Evolutionary conservation across 2,329 filamentous ascomycete species (phyloP), one percentile per base, ranked within the genome.

Genomic region (Pestalotiopsis sp.): DNA sequence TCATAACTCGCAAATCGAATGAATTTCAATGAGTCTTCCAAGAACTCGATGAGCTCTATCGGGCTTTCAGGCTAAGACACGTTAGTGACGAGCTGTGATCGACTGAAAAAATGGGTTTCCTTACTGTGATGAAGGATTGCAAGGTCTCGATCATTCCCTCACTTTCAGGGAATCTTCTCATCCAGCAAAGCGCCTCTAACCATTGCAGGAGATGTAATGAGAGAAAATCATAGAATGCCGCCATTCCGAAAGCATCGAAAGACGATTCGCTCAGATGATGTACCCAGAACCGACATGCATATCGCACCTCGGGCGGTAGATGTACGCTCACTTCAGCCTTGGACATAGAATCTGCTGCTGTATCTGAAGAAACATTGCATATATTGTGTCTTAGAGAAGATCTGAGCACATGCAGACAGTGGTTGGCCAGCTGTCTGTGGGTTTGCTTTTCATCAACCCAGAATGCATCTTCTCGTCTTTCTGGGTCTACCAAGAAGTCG

Each of bases 261-360:
- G 69, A 70, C 70, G 76, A 77, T 38, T 74, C 67, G 69, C 75
- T 68, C 12, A 75, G 67, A 66, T 83, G 81, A n/a, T 78, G 68
- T 0, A 75, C 72, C 81, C 80, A 84, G 69, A 83, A 81, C 1
- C 73, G 74, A 70, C 79, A 83, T 14, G 80, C 80, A 74, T 85
- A 85, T 67, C 77, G 73, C 11, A 82, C 36, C 13, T 79, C 75
- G 7, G 73, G 25, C 6, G 78, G 73, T 31, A 78, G 70, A 70
- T 11, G 72, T 57, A 49, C 68, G 38, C 72, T 73, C 38, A 79
- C 73, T 45, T 57, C 69, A 31, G 70, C 27, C 12, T 61, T 64
- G 31, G 74, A 69, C 12, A 80, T 69, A 9, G 75, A 70, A 4
- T 69, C 70, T 56, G 72, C 73, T 39, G 59, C 60, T 39, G 49